Conservation (phyloP, 192 early-diverging fungal genomes). For the Backusella morwellensis region DNA sequence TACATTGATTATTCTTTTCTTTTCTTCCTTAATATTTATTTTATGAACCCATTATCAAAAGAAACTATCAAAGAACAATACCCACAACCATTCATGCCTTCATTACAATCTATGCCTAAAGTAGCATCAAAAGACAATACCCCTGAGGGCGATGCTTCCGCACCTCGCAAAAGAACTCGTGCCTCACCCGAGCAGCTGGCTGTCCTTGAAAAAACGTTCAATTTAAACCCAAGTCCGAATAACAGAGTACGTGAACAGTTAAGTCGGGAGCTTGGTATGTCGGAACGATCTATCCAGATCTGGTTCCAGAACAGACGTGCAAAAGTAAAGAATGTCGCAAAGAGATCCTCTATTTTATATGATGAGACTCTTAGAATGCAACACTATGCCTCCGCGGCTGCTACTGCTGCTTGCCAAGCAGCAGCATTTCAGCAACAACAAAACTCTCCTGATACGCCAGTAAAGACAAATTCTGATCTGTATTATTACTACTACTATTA, state of each 20-base stretch:
- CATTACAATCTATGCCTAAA: constrained; percentile 4
- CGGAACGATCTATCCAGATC: constrained; percentile 74
- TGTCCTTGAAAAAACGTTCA: constrained; percentile 68
- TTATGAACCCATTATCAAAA: background rate
- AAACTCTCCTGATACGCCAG: background rate
- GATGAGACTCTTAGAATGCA: constrained; percentile 28
- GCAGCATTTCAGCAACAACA: constrained; percentile 18
- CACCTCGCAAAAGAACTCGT: constrained; percentile 57
- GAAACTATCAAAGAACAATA: background rate
- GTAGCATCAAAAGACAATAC: background rate
- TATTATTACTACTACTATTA: constrained; percentile 36
- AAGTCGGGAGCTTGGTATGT: constrained; percentile 67
- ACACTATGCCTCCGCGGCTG: constrained; percentile 27
- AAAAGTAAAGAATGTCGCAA: constrained; percentile 67
- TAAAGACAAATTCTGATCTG: constrained; percentile 21
- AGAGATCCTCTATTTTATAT: constrained; percentile 27
- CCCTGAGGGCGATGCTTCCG: background rate
- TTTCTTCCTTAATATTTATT: background rate
- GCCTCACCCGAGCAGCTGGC: constrained; percentile 65
- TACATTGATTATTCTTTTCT: background rate
- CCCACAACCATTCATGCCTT: background rate
- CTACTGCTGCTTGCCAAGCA: constrained; percentile 31
- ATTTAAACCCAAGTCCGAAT: constrained; percentile 65
- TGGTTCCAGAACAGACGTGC: constrained; percentile 86
- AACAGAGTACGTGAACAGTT: constrained; percentile 62